Percentiles rank a stretch among this genome's conserved stretches.
phyloP scores from a whole-genome alignment of 2,329 filamentous ascomycete species.

The Sporothrix schenckii region DNA sequence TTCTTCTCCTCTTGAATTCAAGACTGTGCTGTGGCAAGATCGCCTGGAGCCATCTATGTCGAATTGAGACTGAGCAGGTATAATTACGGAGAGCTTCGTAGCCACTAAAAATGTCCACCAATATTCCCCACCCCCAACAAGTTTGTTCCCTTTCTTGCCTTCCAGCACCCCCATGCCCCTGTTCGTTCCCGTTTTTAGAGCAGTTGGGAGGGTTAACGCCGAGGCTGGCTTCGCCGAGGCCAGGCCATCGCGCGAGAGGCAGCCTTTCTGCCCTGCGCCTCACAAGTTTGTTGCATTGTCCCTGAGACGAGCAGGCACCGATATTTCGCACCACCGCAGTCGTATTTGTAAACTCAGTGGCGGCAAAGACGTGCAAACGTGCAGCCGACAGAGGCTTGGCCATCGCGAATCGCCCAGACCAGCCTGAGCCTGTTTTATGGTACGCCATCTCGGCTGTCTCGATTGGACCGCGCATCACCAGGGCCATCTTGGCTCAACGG shows the following conservation, averaged over 20 bases:
- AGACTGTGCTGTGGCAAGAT: not conserved
- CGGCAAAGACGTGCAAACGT: too few relatives aligned
- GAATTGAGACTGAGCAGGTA: too few relatives aligned
- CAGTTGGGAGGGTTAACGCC: conserved; percentile 1
- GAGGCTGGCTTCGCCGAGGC: not conserved
- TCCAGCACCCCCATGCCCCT: not conserved
- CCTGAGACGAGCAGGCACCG: conserved; percentile 19
- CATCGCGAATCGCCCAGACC: not conserved
- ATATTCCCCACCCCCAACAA: not conserved
- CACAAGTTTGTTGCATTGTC: not conserved
- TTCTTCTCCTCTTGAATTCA: not conserved
- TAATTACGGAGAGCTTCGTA: too few relatives aligned
- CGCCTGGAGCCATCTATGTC: too few relatives aligned
- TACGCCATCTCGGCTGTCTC: conserved; percentile 4
- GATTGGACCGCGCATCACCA: not conserved
- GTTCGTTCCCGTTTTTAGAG: not conserved
- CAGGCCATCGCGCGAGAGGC: not conserved
- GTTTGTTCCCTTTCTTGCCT: not conserved
- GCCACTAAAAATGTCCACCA: conserved; percentile 6
- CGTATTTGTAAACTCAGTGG: too few relatives aligned
- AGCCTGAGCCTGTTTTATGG: conserved; percentile 11
- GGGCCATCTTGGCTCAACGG: not conserved
- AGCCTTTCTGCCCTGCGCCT: conserved; percentile 12
- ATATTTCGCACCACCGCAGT: not conserved
- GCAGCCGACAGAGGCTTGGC: not conserved